A percentile compares a stretch with the other conserved stretches of the same genome.
Conservation (phyloP, 2,329 filamentous ascomycete species). For the Fusarium sp. region DNA sequence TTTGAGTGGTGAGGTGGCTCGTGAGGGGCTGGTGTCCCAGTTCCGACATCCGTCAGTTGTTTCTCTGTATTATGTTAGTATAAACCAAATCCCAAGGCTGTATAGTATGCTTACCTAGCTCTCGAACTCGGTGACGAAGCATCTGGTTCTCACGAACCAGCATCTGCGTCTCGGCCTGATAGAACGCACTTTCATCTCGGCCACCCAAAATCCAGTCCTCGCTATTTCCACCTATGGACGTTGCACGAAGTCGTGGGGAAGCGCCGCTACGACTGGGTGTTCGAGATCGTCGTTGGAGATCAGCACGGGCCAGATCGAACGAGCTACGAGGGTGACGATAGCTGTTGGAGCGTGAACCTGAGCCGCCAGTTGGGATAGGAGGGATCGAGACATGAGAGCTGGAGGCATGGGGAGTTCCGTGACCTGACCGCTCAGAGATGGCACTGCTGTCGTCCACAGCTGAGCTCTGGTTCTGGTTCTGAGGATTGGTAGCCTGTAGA, state of each 20-base stretch:
- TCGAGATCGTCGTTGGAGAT: constrained; percentile 66
- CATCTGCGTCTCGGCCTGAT: constrained; percentile 84
- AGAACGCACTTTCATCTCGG: constrained; percentile 81
- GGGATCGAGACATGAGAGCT: constrained; percentile 48
- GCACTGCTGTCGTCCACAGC: constrained; percentile 60
- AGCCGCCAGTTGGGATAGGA: constrained; percentile 52
- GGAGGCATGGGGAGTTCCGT: constrained; percentile 50
- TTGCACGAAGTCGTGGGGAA: constrained; percentile 66
- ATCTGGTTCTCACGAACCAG: constrained; percentile 84
- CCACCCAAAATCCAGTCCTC: constrained; percentile 72
- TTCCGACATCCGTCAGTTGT: constrained; percentile 58
- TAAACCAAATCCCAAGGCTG: background rate
- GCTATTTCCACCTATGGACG: constrained; percentile 68
- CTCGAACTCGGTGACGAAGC: constrained; percentile 78
- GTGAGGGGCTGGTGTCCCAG: constrained; percentile 48
- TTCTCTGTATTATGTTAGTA: constrained; percentile 55
- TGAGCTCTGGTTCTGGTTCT: constrained; percentile 46
- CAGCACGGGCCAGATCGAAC: constrained; percentile 67
- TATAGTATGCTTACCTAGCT: constrained; percentile 70
- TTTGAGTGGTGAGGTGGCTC: constrained; percentile 63
- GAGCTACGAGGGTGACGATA: constrained; percentile 65
- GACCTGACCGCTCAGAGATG: constrained; percentile 58
- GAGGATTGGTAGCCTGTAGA: constrained; percentile 61
- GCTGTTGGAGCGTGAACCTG: constrained; percentile 63
- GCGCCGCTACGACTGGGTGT: constrained; percentile 68